Conservation (phyloP, 2,329 filamentous ascomycete genomes). For the Dactylellina parvicollis region DNA sequence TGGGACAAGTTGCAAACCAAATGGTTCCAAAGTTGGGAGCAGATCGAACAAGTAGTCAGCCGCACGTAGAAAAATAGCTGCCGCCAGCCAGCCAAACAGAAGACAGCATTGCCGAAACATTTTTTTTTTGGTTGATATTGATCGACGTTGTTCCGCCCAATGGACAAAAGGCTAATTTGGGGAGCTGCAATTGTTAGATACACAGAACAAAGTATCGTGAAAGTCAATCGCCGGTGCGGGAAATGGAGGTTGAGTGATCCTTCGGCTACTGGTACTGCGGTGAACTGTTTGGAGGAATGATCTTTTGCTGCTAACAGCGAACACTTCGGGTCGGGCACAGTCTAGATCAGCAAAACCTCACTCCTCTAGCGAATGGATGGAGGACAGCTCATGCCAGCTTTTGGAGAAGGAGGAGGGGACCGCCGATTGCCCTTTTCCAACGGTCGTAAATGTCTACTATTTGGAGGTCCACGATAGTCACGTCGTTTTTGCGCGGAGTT, state of each 20-base stretch:
- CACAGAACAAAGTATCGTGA: conserved; percentile 22
- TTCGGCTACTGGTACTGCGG: conserved; percentile 14
- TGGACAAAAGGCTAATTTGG: conserved; percentile 52
- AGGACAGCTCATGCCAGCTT: conserved; percentile 10
- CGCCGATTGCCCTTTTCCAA: conserved; percentile 3
- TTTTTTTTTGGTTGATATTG: conserved; percentile 32
- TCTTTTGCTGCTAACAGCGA: conserved; percentile 33
- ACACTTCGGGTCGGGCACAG: conserved; percentile 17
- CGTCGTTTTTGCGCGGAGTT: conserved; percentile 41
- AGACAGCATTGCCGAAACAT: conserved; percentile 43
- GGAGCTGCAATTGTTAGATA: conserved; percentile 38
- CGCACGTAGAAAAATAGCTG: conserved; percentile 35
- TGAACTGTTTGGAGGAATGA: conserved; percentile 4
- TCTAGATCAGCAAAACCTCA: conserved; percentile 31
- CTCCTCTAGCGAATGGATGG: conserved; percentile 1
- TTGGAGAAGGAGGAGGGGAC: conserved; percentile 2
- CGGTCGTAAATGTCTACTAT: conserved; percentile 7
- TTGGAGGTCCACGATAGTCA: conserved; percentile 10
- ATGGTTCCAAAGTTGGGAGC: conserved; percentile 36
- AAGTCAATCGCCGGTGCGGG: conserved; percentile 16
- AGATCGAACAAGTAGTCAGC: conserved; percentile 43
- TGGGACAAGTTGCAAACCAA: conserved; percentile 22
- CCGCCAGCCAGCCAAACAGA: conserved; percentile 38
- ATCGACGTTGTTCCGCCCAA: conserved; percentile 49
- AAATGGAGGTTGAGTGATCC: conserved; percentile 36